These are phyloP conservation scores for Boletus vermiculosoides DNA, from an alignment of 768 basidiomycete species.

Conservation along the genomic window DNA sequence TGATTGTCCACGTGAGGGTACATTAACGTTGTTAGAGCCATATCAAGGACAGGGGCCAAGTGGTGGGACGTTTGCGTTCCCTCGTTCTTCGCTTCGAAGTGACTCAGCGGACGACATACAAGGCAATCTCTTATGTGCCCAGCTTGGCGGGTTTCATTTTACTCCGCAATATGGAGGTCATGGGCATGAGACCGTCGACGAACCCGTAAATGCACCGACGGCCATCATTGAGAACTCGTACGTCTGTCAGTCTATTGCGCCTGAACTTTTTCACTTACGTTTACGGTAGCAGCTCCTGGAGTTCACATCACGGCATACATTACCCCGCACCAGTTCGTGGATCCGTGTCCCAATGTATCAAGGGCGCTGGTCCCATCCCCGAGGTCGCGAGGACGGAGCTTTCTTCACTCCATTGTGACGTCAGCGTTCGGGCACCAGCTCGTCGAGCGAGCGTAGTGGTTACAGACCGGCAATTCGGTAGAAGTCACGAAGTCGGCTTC, in stretches of 20 bases:
- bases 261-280: constrained; percentile 24
- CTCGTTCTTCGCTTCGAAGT: constrained; percentile 7
- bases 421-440: constrained; percentile 15
- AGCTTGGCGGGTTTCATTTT: constrained; percentile 29
- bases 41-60: constrained; percentile 24
- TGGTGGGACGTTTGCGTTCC: constrained; percentile 5
- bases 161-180: constrained; percentile 12
- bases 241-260: constrained; percentile 12
- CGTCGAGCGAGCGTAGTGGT: constrained; percentile 18
- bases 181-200: constrained; percentile 18
- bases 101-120: constrained; percentile 27
- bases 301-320: constrained; percentile 22
- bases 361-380: constrained; percentile 16
- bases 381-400: constrained; percentile 26
- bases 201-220: constrained; percentile 23
- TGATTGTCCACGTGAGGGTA: constrained; percentile 25
- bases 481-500: constrained; percentile 6
- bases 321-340: constrained; percentile 26
- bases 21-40: constrained; percentile 15
- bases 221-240: constrained; percentile 30
- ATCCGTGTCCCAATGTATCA: constrained; percentile 19
- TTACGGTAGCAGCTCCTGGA: constrained; percentile 24
- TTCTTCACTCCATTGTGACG: constrained; percentile 20
- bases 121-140: constrained; percentile 22
- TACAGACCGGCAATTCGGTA: constrained; percentile 11